Evolutionary conservation across 2,329 filamentous ascomycete species (phyloP).

Genomic region (Ustulina deusta): DNA sequence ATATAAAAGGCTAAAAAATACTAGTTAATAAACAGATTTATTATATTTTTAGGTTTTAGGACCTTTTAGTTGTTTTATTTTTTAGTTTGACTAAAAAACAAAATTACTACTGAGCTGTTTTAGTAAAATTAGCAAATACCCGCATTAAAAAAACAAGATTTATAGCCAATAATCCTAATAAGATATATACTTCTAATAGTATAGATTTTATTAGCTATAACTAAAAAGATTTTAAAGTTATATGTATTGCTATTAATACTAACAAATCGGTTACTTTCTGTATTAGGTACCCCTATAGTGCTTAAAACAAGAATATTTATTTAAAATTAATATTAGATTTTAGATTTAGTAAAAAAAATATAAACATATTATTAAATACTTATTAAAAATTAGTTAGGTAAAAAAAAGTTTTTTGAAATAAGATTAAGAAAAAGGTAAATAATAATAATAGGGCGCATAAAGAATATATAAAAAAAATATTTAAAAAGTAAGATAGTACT

Average conservation of each 20-base stretch:
- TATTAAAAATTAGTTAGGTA: not conserved
- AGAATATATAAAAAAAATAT: no score
- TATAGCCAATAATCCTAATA: slow-evolving; percentile 4
- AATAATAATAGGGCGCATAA: not conserved
- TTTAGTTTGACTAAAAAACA: not conserved
- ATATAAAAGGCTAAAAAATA: not conserved
- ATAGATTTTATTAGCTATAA: not conserved
- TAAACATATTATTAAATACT: slow-evolving; percentile 1
- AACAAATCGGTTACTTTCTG: slow-evolving; percentile 1
- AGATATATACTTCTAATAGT: not conserved
- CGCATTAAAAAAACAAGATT: not conserved
- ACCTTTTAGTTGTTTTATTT: not conserved
- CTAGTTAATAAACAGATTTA: not conserved
- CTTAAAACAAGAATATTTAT: not conserved
- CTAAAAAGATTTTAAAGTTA: slow-evolving; percentile 7
- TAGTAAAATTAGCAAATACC: not conserved
- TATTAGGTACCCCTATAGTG: not conserved
- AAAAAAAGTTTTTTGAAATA: not conserved
- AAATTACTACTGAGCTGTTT: not conserved
- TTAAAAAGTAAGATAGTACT: slow-evolving; percentile 1
- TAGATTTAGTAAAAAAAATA: no score
- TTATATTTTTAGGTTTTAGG: not conserved
- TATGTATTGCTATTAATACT: not conserved
- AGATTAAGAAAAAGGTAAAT: not conserved
- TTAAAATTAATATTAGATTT: slow-evolving; percentile 3